Base-by-base conservation (phyloP, 371 early-diverging fungal genomes). In the Lichtheimia ramosa region DNA sequence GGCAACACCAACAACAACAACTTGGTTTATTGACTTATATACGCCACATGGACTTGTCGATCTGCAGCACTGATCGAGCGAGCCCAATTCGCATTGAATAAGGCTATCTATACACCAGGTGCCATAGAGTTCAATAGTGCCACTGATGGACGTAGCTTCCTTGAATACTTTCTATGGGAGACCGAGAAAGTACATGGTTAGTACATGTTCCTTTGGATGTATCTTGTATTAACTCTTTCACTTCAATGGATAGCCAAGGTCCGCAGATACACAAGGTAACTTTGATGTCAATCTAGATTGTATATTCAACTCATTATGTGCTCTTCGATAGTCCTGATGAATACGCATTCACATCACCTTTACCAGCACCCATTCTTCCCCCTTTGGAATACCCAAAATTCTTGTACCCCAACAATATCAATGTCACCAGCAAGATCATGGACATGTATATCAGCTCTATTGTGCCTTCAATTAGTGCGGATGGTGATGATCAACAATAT, bases 131-230 rank as follows among this genome's bases (percentile, higher is more conserved):
- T 83, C 65, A 72, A 79, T 20, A 92, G 89, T 1, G 79, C 83
- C 1, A 75, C 79, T 6, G 70, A 65, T 14, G 74, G 74, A 14
- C 65, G 64, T 18, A 88, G 84, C 14, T 97, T 97, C 68, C 77
- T 96, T 13, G 90, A 91, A 34, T 94, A 87, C 70, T 92, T 95
- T 56, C 76, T 96, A 56, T 86, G 85, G 71, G 96, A 96, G 71
- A 89, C 92, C 43, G 98, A 97, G 65, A 81, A 82, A 51, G 92
- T 92, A 5, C 97, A 97, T 74, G 91, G 92, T 91, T 83, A 62
- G 74, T 62, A 3, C 24, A 43, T 43, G 56, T n/a, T n/a, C n/a
- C n/a, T n/a, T n/a, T 43, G 14, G 5, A 20, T 48, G 34, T 0
- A 21, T n/a, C n/a, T n/a, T n/a, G n/a, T 7, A 48, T 18, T 16